Evolutionary conservation across 129 eudicot genomes (phyloP).

Genomic region (Glebionis coronaria): DNA sequence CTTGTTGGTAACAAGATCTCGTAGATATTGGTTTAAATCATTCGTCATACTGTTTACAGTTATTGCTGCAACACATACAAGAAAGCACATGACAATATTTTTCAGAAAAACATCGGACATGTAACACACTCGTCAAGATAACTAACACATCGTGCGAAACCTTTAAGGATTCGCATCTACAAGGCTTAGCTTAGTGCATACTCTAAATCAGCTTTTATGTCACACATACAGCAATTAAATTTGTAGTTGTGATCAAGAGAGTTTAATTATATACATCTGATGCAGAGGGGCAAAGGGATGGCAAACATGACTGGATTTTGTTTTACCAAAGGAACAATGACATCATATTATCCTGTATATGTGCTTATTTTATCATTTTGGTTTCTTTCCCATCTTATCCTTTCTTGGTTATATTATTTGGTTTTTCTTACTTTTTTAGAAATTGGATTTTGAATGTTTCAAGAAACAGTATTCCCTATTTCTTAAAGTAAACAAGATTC

Average conservation of each 20-base stretch:
- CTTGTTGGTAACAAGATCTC: not conserved
- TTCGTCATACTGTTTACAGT: not conserved
- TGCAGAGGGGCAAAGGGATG: not conserved
- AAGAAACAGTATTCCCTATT: slow-evolving; percentile 43
- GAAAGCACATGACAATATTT: not conserved
- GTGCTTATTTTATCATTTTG: slow-evolving; percentile 12
- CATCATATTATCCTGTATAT: slow-evolving; percentile 20
- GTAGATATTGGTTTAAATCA: no score
- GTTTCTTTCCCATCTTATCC: slow-evolving; percentile 29
- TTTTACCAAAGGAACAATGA: slow-evolving; percentile 7
- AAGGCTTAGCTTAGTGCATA: not conserved
- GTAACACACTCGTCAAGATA: not conserved
- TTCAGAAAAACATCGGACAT: not conserved
- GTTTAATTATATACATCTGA: not conserved
- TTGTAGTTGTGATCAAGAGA: not conserved
- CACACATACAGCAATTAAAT: not conserved
- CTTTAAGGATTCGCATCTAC: not conserved
- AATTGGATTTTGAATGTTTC: slow-evolving; percentile 59
- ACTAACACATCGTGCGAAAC: not conserved
- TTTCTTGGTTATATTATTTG: slow-evolving; percentile 28
- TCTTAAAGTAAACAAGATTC: slow-evolving; percentile 35
- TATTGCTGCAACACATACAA: not conserved
- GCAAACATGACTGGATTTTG: slow-evolving; percentile 11
- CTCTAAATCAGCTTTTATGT: not conserved
- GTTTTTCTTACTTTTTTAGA: slow-evolving; percentile 32